phyloP scores from a whole-genome alignment of 805 yeast species.

The Yarrowia phangngaensis region DNA sequence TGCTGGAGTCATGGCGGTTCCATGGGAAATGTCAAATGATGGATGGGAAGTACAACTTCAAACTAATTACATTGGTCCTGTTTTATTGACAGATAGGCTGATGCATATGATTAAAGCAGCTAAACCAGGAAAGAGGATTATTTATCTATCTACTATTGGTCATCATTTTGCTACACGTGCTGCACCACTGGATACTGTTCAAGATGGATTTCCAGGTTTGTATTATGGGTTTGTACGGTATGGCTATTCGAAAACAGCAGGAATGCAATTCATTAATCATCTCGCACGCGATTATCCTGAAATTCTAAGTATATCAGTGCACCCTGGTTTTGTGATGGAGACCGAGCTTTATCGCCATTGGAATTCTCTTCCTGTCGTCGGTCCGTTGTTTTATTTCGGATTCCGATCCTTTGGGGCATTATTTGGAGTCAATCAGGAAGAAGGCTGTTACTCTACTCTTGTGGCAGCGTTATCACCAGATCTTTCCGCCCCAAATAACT shows the following conservation, averaged over 20 bases:
- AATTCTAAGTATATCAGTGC: constrained; percentile 60
- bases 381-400: constrained; percentile 64
- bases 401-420: constrained; percentile 66
- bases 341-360: constrained; percentile 72
- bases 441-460: constrained; percentile 64
- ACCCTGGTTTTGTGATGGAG: constrained; percentile 85
- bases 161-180: constrained; percentile 52
- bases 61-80: constrained; percentile 72
- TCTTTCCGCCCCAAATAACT: constrained; percentile 45
- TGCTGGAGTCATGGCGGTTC: constrained; percentile 79
- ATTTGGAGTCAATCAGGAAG: constrained; percentile 68
- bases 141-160: constrained; percentile 63
- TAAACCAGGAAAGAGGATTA: constrained; percentile 42
- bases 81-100: constrained; percentile 59
- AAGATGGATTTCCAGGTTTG: constrained; percentile 59
- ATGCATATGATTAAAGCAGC: constrained; percentile 49
- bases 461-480: constrained; percentile 57
- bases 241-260: constrained; percentile 71
- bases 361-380: constrained; percentile 75
- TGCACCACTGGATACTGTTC: constrained; percentile 48
- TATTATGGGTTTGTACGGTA: constrained; percentile 75
- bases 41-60: constrained; percentile 77
- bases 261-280: constrained; percentile 66
- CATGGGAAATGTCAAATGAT: constrained; percentile 58
- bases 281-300: constrained; percentile 64